These are phyloP conservation scores for Leccinum subgranulosum DNA, from an alignment of 768 basidiomycete genomes.

Conservation along the genomic window DNA sequence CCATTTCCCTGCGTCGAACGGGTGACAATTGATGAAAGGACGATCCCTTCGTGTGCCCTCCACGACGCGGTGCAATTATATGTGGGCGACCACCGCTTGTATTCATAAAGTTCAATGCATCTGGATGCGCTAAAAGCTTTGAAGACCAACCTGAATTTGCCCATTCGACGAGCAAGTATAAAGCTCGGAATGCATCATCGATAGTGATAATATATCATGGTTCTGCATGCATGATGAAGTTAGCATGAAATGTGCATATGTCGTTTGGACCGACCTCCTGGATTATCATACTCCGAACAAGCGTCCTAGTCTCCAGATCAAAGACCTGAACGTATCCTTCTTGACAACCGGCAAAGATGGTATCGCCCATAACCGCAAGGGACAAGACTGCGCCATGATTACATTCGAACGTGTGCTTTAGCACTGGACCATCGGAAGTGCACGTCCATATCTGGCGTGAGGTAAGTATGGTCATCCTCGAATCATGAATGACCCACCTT, in stretches of 20 bases:
- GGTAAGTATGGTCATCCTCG: not conserved
- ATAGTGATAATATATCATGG: constrained; percentile 79
- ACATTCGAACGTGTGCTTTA: constrained; percentile 68
- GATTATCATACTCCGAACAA: constrained; percentile 83
- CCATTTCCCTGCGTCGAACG: constrained; percentile 24
- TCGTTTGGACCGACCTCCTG: constrained; percentile 55
- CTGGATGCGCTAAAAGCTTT: not conserved
- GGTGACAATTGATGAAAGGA: constrained; percentile 73
- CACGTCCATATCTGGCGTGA: constrained; percentile 64
- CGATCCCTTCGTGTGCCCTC: constrained; percentile 77
- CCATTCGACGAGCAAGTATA: constrained; percentile 68
- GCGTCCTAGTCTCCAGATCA: constrained; percentile 85
- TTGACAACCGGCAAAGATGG: constrained; percentile 91
- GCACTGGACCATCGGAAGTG: constrained; percentile 39
- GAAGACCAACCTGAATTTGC: constrained; percentile 56
- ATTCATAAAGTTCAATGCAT: not conserved
- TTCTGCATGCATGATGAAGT: constrained; percentile 39
- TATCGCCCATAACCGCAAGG: constrained; percentile 68
- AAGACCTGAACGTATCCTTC: constrained; percentile 90
- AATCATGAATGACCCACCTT: constrained; percentile 50
- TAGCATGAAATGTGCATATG: not conserved
- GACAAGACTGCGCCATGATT: constrained; percentile 81
- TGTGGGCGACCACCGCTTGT: constrained; percentile 74
- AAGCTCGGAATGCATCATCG: constrained; percentile 62
- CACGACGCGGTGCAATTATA: constrained; percentile 87